Evolutionary conservation across 495 filamentous ascomycete species (phyloP).

Genomic region (Penicillium waksmanii): DNA sequence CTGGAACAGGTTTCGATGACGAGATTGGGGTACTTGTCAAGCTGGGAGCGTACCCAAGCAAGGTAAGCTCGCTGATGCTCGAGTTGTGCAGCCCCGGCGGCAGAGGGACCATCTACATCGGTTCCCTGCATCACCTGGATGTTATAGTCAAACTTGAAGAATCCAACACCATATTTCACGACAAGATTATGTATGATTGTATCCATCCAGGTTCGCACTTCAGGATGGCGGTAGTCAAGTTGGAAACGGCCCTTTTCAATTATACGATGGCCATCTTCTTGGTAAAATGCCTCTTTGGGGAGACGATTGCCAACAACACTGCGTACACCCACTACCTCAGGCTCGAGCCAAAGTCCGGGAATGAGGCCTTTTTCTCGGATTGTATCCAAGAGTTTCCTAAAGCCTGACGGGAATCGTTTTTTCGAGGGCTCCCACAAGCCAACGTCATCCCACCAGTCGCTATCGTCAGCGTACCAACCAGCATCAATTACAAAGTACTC

Average conservation of each 20-base stretch:
- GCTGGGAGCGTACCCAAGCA: neutral
- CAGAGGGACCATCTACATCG: slow-evolving; percentile 19
- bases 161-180: slow-evolving; percentile 22
- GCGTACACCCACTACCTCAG: neutral
- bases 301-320: neutral
- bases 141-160: slow-evolving; percentile 36
- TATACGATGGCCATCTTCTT: neutral
- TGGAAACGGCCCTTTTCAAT: neutral
- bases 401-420: slow-evolving; percentile 29
- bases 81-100: neutral
- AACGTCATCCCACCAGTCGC: slow-evolving; percentile 33
- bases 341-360: neutral
- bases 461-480: slow-evolving; percentile 35
- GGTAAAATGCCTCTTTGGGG: neutral
- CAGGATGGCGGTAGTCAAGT: neutral
- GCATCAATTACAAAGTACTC: slow-evolving; percentile 35
- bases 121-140: slow-evolving; percentile 30
- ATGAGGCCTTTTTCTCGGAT: neutral
- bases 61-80: neutral
- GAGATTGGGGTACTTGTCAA: neutral
- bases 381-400: slow-evolving; percentile 8
- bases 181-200: slow-evolving; percentile 2
- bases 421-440: slow-evolving; percentile 33
- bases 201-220: neutral
- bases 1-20: neutral